These are phyloP conservation scores for Pleurozium schreberi DNA, from an alignment of 225 moss, liverwort and hornwort species.

Conservation along the genomic window DNA sequence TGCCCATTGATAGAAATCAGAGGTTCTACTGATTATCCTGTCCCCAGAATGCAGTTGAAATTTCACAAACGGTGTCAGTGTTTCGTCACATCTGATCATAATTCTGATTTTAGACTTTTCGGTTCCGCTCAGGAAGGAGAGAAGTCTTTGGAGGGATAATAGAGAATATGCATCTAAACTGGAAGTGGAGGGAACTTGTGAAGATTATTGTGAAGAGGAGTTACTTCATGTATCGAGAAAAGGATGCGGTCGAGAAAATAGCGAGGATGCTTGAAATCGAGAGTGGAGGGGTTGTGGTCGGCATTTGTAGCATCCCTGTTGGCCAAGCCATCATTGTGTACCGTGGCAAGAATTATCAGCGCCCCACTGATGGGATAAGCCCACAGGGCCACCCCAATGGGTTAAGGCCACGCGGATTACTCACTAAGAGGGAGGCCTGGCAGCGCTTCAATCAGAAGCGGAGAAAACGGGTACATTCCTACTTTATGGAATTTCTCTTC, in stretches of 20 bases:
- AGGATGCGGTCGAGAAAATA: conserved; percentile 58
- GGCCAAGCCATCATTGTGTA: conserved; percentile 82
- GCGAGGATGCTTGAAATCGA: conserved; percentile 85
- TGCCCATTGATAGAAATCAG: neutral
- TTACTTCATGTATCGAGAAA: conserved; percentile 43
- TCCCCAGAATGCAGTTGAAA: neutral
- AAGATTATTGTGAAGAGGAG: conserved; percentile 73
- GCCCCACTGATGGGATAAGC: conserved; percentile 50
- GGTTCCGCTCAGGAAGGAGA: conserved; percentile 53
- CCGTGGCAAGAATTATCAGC: conserved; percentile 84
- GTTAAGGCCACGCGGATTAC: conserved; percentile 69
- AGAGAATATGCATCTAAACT: conserved; percentile 96
- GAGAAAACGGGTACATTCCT: conserved; percentile 48
- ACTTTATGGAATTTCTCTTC: neutral
- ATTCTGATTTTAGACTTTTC: neutral
- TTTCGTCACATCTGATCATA: neutral
- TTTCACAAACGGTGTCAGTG: neutral
- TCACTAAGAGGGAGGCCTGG: conserved; percentile 77
- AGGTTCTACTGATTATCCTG: neutral
- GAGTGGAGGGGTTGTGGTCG: conserved; percentile 83
- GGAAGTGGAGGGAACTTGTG: conserved; percentile 96
- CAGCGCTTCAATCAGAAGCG: conserved; percentile 89
- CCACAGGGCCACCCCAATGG: conserved; percentile 17
- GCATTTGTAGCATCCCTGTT: conserved; percentile 64
- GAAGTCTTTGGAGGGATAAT: conserved; percentile 87